Evolutionary conservation across 2,329 filamentous ascomycete species (phyloP).

Genomic region (Cercospora canescens): DNA sequence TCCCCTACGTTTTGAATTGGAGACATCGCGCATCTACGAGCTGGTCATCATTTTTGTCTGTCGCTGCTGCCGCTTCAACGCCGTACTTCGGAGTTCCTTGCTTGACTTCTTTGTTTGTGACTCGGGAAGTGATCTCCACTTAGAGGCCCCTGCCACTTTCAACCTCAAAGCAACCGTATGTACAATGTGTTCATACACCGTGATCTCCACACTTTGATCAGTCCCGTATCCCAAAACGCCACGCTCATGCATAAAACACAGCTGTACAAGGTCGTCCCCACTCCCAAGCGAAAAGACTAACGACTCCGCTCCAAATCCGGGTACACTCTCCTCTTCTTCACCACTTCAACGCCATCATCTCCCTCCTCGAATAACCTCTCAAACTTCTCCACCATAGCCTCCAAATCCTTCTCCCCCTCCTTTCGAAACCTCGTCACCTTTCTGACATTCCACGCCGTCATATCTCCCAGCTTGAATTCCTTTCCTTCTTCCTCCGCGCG

Average conservation of each 20-base stretch:
- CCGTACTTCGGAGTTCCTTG: too few relatives aligned
- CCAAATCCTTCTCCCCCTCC: slow-evolving; percentile 66
- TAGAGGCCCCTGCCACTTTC: not conserved
- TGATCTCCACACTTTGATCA: not conserved
- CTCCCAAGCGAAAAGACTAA: not conserved
- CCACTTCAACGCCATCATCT: slow-evolving; percentile 35
- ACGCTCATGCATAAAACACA: not conserved
- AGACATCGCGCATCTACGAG: too few relatives aligned
- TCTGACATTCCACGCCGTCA: slow-evolving; percentile 74
- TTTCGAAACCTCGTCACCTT: slow-evolving; percentile 80
- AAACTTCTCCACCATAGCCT: slow-evolving; percentile 56
- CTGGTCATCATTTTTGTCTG: too few relatives aligned
- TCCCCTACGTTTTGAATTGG: too few relatives aligned
- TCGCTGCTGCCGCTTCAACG: too few relatives aligned
- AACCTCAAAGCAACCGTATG: too few relatives aligned
- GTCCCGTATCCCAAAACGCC: not conserved
- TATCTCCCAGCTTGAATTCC: slow-evolving; percentile 61
- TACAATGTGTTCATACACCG: not conserved
- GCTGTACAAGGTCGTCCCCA: not conserved
- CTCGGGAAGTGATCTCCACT: too few relatives aligned
- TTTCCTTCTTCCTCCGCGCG: slow-evolving; percentile 41
- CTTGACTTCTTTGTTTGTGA: too few relatives aligned
- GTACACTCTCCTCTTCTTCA: slow-evolving; percentile 39
- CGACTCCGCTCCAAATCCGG: slow-evolving; percentile 24
- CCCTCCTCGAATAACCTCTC: slow-evolving; percentile 36